Base-by-base conservation (phyloP, 306 rosid species). In the Pyrus betulifolia region DNA sequence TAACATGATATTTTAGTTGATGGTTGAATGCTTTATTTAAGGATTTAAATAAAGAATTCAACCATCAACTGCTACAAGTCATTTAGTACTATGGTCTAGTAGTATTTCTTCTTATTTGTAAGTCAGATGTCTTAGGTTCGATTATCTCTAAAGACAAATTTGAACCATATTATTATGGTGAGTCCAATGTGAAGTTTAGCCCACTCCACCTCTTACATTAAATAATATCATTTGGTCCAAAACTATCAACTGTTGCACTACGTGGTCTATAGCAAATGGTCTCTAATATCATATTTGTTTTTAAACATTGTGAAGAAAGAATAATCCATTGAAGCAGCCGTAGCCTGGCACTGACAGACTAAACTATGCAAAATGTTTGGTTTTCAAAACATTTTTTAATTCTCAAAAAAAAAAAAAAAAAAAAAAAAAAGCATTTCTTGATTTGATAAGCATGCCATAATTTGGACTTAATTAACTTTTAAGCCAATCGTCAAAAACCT, bases 301-400 rank as follows among this genome's bases (percentile, higher is more conserved):
- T 33, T 33, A 33, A 5, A 33, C 35, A 31, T 31, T 31, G 35
- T 31, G 85, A 38, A 38, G 42, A 38, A 38, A 8, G 10, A 84
- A 78, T 83, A 79, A 79, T 86, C 61, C 70, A 46, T 79, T 78
- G 81, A 61, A 77, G 69, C 52, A 88, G 76, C 63, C 30, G 30
- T 82, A 62, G 67, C 75, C 83, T 79, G 85, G 81, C 82, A 76
- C 71, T 73, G 65, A 74, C 69, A 76, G 30, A 79, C 72, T 90
- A 75, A 81, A 71, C 59, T 70, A 75, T 52, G 45, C 40, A 23
- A 55, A 45, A 55, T 55, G 8, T 19, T 60, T 72, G 80, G 80
- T 78, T 83, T 78, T 76, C 38, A 66, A 58, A 60, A 60, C 66
- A 30, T 2, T 71, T 81, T 81, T 35, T 35, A 35, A 35, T 35